Base-by-base conservation (phyloP, 768 basidiomycete genomes). In the Termitomyces sp. region DNA sequence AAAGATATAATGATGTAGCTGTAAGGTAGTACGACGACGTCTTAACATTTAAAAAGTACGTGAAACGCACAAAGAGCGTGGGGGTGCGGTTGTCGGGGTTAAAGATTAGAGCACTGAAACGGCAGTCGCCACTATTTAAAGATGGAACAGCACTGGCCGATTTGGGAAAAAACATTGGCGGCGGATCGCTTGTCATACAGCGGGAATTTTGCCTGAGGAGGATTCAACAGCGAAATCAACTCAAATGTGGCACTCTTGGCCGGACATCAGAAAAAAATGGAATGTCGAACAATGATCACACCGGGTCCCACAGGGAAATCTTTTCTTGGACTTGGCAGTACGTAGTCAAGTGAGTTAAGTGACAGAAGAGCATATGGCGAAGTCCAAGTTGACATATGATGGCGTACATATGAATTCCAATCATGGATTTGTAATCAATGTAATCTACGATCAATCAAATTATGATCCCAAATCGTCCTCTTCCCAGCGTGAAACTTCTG, bases 201-300 rank as follows among this genome's bases (percentile, higher is more conserved):
- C 50, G 50, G 50, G 50, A 51, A 40, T 51, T 51, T 51, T 41
- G 50, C 50, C 50, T 41, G 50, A 51, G 50, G 50, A 51, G 50
- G 50, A 41, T 14, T 28, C 26, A 40, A 10, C 4, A 38, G 50
- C 38, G 50, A 51, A 41, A 50, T 40, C 26, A 26, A 26, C 50
- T 50, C 50, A 50, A 17, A 26, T 50, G 26, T 26, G 37, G 26
- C 26, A 41, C 17, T 33, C 31, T 50, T 37, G 50, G 17, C 17
- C 50, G 17, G 38, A n/a, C 38, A 51, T 51, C 50, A 41, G 50
- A 51, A 51, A 31, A 31, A 23, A 41, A 40, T 51, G 38, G 37
- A 40, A 50, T 12, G 15, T n/a, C 26, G 17, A 35, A 28, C 50
- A 51, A 37, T 50, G 49, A 50, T 23, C 21, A 37, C 41, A 10